Base-by-base conservation (phyloP, 331 rosid genomes). In the Dryas integrifolia region DNA sequence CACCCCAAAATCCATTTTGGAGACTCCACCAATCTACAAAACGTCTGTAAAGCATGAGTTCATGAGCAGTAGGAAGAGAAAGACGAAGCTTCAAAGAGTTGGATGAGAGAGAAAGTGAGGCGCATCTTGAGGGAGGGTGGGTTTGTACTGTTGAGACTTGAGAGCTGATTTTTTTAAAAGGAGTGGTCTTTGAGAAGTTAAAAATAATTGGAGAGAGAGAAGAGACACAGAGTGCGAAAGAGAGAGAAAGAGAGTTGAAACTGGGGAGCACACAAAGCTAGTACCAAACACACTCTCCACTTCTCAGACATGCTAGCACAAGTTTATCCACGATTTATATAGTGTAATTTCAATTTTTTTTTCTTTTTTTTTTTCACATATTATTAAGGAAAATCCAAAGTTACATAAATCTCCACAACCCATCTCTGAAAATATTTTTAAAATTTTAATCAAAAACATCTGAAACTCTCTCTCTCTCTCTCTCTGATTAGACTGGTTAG, bases 1-100 rank as follows among this genome's bases (percentile, higher is more conserved):
- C 72, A 75, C 59, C 74, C 80, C 85, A 78, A 78, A 84, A 64
- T 77, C 85, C 88, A 84, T 84, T 75, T 62, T 57, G 70, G 78
- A 76, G 53, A 66, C 35, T 43, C 58, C 68, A 64, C 79, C 71
- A 76, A 58, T 76, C 82, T 14, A 70, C 69, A 74, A 53, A n/a
- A 65, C 15, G 53, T 75, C 12, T 30, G 65, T 45, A 35, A 50
- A 83, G 86, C 86, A 68, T 70, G 71, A 76, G 85, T 72, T 78
- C 82, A 80, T 80, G 77, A 76, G 76, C 51, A 65, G 55, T 30
- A 40, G 35, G 44, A 30, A 55, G 76, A 60, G 39, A 24, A 24
- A 46, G 18, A 35, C 12, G 40, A 57, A 56, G 75, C 40, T 57
- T 64, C 69, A 65, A 26, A 70, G 48, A 52, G 85, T 69, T 26